Evolutionary conservation across 805 yeast genomes (phyloP).

Genomic region (Candida ponderosae): DNA sequence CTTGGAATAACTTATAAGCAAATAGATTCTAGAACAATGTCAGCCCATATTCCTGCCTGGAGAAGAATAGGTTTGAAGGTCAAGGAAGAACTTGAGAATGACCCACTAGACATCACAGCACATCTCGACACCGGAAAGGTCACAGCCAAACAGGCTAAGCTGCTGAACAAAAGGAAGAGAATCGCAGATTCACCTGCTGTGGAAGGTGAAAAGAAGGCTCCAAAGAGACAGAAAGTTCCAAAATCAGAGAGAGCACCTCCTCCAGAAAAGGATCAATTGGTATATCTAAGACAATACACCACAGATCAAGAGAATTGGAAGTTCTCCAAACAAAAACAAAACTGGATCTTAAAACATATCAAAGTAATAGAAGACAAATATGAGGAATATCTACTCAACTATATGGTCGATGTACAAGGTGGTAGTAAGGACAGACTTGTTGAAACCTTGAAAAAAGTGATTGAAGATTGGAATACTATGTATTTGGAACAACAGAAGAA

Average conservation of each 20-base stretch:
- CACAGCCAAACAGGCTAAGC: slow-evolving; percentile 35
- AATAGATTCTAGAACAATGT: slow-evolving; percentile 10
- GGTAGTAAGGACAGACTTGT: slow-evolving; percentile 55
- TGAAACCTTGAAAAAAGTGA: slow-evolving; percentile 36
- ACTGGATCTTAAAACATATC: slow-evolving; percentile 70
- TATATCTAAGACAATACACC: slow-evolving; percentile 50
- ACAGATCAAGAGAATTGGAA: slow-evolving; percentile 63
- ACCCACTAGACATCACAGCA: slow-evolving; percentile 35
- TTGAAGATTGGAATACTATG: slow-evolving; percentile 47
- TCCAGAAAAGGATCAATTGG: slow-evolving; percentile 71
- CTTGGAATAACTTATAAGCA: no score
- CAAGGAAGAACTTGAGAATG: slow-evolving; percentile 35
- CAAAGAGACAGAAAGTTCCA: slow-evolving; percentile 65
- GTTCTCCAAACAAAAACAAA: slow-evolving; percentile 80
- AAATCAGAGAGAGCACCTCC: slow-evolving; percentile 61
- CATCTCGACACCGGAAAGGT: slow-evolving; percentile 36
- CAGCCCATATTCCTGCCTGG: slow-evolving; percentile 66
- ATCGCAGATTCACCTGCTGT: background rate
- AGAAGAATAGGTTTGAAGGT: slow-evolving; percentile 66
- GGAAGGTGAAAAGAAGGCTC: slow-evolving; percentile 39
- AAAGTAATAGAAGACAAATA: slow-evolving; percentile 44
- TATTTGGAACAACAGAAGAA: slow-evolving; percentile 16
- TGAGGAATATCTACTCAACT: slow-evolving; percentile 39
- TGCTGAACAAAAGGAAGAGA: slow-evolving; percentile 22
- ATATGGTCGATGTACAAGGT: slow-evolving; percentile 60